Conservation (phyloP, 345 rosid species). For the Gossypium arboreum region DNA sequence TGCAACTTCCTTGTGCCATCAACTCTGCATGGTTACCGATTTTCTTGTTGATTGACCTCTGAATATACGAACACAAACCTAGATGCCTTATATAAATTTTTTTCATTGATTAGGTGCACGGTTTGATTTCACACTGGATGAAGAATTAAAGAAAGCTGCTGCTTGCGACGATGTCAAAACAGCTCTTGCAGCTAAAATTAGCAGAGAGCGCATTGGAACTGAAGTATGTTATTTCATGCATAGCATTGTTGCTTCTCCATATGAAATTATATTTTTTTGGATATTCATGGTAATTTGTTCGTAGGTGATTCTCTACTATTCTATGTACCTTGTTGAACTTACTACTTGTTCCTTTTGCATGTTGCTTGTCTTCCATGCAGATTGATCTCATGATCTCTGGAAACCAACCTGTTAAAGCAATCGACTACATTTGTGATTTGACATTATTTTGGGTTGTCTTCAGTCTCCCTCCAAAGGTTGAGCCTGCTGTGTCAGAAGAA, state of each 20-base stretch:
- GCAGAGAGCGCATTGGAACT: constrained; percentile 88
- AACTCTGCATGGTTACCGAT: not conserved
- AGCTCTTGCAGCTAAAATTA: constrained; percentile 81
- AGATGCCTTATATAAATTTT: constrained; percentile 20
- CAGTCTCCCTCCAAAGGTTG: constrained; percentile 49
- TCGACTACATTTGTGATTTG: constrained; percentile 48
- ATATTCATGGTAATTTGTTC: not conserved
- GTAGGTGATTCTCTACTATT: not conserved
- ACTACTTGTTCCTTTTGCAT: constrained; percentile 21
- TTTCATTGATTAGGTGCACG: constrained; percentile 69
- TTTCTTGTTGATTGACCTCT: not conserved
- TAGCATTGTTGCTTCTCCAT: constrained; percentile 5
- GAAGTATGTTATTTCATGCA: constrained; percentile 51
- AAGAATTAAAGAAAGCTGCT: constrained; percentile 73
- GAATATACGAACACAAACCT: not conserved
- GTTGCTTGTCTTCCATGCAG: constrained; percentile 37
- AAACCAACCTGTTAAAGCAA: constrained; percentile 74
- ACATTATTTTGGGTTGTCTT: constrained; percentile 68
- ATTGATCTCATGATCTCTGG: constrained; percentile 80
- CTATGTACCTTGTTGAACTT: not conserved
- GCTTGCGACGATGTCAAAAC: constrained; percentile 66
- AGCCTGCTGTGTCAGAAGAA: constrained; percentile 52
- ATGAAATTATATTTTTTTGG: constrained; percentile 7
- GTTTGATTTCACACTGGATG: constrained; percentile 66
- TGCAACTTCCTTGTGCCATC: not conserved